Base-by-base conservation (phyloP, 805 yeast species). In the Yarrowia keelungensis region DNA sequence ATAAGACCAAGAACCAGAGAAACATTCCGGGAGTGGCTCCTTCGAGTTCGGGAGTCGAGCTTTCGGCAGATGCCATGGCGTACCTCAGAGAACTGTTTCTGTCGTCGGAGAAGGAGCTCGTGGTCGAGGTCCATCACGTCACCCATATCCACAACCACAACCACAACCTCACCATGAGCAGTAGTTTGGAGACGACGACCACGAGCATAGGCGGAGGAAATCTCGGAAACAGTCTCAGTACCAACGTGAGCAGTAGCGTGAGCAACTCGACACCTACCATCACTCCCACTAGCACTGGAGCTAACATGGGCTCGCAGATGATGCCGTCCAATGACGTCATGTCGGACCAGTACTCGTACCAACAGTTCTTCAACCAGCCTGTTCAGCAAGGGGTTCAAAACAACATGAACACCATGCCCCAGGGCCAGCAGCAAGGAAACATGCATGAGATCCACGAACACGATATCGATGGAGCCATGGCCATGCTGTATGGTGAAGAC, bases 101-200 rank as follows among this genome's bases (percentile, higher is more conserved):
- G 51, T n/a, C 51, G 3, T 59, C 65, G 12, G 65, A 59, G 12
- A 59, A 59, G 19, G 65, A 59, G 10, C 65, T 59, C 8, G 9
- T 59, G 41, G 65, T 59, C 35, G 65, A 59, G 12, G 65, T 59
- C 19, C 65, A 59, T 11, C 65, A 59, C 35, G 65, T 59, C 7
- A 59, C 74, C 0, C 79, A 79, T 9, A 73, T 87, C 2, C 41
- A 58, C 2, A 69, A 68, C 0, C 74, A 85, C 16, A 80, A 72
- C 51, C 69, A 69, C 19, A 16, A 51, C 41, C 22, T 54, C 19
- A 68, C 69, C 8, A 50, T 59, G 35, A 43, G 10, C 42, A 16
- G 35, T n/a, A 54, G 46, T 22, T 22, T 39, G 61, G 61, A 54
- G 46, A 54, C 45, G 14, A 3, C 45, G 9, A 14, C 51, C 19